Base-by-base conservation (phyloP, 495 filamentous ascomycete species). In the Aspergillus conjunctus region DNA sequence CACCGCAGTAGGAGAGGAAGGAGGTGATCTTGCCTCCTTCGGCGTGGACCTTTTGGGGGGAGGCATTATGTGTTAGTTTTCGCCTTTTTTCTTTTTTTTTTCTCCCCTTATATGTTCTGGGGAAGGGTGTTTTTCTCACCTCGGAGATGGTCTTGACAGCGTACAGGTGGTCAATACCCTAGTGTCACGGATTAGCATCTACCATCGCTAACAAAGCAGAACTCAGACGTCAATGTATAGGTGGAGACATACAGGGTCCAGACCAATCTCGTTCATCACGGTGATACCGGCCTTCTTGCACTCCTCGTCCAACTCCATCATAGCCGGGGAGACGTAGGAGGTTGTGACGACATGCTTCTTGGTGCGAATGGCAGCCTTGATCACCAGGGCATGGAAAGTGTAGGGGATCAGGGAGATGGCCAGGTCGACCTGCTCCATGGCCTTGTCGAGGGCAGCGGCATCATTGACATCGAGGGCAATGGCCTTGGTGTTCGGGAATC, bases 321-420 rank as follows among this genome's bases (percentile, higher is more conserved):
- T 97, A 30, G 91, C 91, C 0, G 92, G 92, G 2, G 90, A 94
- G 50, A 96, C 88, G 67, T 98, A 97, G 58, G 85, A 90, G n/a
- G 94, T 98, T 43, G 94, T 97, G 53, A 98, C 94, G 54, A 98
- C 93, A 80, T 98, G 78, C 78, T 89, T 95, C 88, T 97, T 97
- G 59, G 87, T 82, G 60, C 88, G 84, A 73, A 98, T 97, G 32
- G 92, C 94, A n/a, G 87, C 85, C 80, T 95, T 93, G 83, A 98
- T 95, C 59, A 97, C 92, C 41, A 78, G 78, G 49, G 88, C 89
- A 74, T 98, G 94, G 83, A 85, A 92, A 62, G 88, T 96, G 76
- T 98, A 98, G 12, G 94, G 93, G 61, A 98, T 96, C 70, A 97
- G 77, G 64, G 79, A 85, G 71, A 96, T 88, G 57, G 87, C 88